phyloP scores from a whole-genome alignment of 148 eudicot species.

The Cornus florida region DNA sequence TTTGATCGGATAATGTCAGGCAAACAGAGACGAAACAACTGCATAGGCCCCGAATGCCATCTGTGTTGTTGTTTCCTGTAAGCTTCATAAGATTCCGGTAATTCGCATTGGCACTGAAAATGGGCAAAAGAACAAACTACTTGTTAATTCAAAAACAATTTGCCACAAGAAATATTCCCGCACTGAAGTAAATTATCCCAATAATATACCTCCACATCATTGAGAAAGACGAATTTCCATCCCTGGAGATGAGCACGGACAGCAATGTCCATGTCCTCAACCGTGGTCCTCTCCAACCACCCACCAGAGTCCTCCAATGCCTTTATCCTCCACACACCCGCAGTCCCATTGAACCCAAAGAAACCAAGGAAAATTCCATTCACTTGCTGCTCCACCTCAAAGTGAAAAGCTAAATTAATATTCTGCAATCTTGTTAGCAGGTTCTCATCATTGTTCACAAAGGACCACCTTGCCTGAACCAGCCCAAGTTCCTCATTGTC shows the following conservation, averaged over 20 bases:
- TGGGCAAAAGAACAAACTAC: background rate
- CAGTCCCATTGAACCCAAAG: conserved; percentile 37
- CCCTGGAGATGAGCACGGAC: conserved; percentile 36
- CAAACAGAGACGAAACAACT: conserved; percentile 33
- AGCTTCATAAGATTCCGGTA: conserved; percentile 42
- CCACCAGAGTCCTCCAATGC: conserved; percentile 38
- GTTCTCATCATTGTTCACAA: conserved; percentile 35
- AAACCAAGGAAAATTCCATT: conserved; percentile 28
- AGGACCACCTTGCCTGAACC: conserved; percentile 41
- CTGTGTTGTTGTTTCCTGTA: conserved; percentile 37
- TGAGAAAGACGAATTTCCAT: conserved; percentile 36
- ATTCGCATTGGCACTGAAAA: conserved; percentile 34
- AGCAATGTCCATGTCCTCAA: conserved; percentile 36
- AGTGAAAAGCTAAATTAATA: conserved; percentile 34
- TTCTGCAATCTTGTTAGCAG: conserved; percentile 32
- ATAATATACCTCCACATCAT: conserved; percentile 26
- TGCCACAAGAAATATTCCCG: background rate
- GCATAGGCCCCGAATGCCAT: conserved; percentile 50
- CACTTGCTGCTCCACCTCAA: conserved; percentile 39
- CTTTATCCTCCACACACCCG: conserved; percentile 36
- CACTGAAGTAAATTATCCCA: background rate
- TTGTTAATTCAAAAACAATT: background rate
- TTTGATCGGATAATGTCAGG: conserved; percentile 30
- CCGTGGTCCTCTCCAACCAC: conserved; percentile 35
- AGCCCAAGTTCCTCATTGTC: conserved; percentile 31